Evolutionary conservation across 2,329 filamentous ascomycete species (phyloP).

Genomic region (Fusarium stilboides): DNA sequence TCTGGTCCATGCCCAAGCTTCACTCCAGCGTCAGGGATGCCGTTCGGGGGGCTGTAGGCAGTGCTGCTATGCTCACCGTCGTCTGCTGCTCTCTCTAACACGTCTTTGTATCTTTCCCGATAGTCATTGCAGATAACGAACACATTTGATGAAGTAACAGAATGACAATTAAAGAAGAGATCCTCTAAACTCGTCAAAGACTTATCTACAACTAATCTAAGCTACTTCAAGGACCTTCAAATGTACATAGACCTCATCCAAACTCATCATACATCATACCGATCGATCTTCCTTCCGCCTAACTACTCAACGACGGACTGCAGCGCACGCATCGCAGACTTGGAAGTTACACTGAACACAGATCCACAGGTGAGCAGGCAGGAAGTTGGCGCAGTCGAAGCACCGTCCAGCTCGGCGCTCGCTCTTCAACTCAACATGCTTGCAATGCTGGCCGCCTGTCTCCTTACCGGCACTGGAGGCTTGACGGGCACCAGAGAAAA

Average conservation of each 20-base stretch:
- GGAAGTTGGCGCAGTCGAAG: neutral
- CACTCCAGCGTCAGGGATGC: too few relatives aligned
- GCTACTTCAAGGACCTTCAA: neutral
- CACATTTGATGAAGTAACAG: too few relatives aligned
- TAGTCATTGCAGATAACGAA: too few relatives aligned
- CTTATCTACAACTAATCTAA: neutral
- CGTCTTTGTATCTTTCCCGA: too few relatives aligned
- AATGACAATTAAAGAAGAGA: neutral
- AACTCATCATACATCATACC: neutral
- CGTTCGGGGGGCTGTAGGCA: too few relatives aligned
- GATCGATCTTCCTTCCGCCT: too few relatives aligned
- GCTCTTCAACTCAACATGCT: neutral
- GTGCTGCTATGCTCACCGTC: too few relatives aligned
- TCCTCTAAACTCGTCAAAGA: neutral
- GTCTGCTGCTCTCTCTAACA: too few relatives aligned
- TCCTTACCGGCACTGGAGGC: too few relatives aligned
- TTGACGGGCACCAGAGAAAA: neutral
- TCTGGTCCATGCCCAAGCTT: too few relatives aligned
- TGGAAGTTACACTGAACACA: slow-evolving; percentile 1
- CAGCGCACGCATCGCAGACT: neutral
- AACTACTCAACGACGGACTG: neutral
- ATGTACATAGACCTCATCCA: neutral
- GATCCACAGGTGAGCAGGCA: neutral
- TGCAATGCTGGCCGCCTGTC: neutral
- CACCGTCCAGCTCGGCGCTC: neutral